A percentile compares a stretch with the other conserved stretches of the same genome.
phyloP scores from a whole-genome alignment of 1,284 basidiomycete species.

The Ganoderma lucidum region DNA sequence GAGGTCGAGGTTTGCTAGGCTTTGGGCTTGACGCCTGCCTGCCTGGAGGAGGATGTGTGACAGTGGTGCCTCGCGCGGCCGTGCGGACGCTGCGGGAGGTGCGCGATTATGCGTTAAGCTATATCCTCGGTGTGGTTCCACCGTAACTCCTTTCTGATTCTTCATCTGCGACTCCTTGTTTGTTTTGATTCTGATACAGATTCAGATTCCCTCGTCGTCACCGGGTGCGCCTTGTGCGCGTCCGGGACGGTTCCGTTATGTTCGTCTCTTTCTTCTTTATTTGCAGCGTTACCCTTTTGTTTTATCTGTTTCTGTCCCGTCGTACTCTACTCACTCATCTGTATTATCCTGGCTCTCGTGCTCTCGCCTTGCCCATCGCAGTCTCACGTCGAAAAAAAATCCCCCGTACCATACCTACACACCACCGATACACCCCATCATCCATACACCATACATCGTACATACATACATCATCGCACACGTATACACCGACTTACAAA shows the following conservation, averaged over 20 bases:
- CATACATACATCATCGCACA: slow-evolving; percentile 23
- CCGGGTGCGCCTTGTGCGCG: slow-evolving; percentile 8
- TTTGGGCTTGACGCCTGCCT: slow-evolving; percentile 41
- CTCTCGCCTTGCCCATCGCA: slow-evolving; percentile 27
- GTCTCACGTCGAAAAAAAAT: slow-evolving; percentile 15
- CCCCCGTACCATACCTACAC: slow-evolving; percentile 24
- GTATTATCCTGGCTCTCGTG: slow-evolving; percentile 34
- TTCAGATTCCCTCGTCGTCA: slow-evolving; percentile 7
- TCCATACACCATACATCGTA: slow-evolving; percentile 23
- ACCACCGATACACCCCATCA: slow-evolving; percentile 15
- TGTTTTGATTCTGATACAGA: neutral
- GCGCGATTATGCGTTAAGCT: slow-evolving; percentile 32
- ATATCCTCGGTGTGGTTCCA: slow-evolving; percentile 32
- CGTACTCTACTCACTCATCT: slow-evolving; percentile 34
- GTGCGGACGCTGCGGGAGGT: slow-evolving; percentile 24
- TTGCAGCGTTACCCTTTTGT: slow-evolving; percentile 12
- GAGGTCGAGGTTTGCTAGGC: slow-evolving; percentile 74
- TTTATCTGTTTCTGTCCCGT: slow-evolving; percentile 3
- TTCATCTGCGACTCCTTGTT: slow-evolving; percentile 1
- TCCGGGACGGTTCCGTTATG: neutral
- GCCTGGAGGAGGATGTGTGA: slow-evolving; percentile 9
- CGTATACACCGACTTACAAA: slow-evolving; percentile 20
- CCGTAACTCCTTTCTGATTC: slow-evolving; percentile 13
- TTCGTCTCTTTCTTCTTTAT: neutral
- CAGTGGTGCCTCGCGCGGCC: slow-evolving; percentile 19